phyloP scores from a whole-genome alignment of 352 stramenopile species.

The Globisporangium okanoganense region DNA sequence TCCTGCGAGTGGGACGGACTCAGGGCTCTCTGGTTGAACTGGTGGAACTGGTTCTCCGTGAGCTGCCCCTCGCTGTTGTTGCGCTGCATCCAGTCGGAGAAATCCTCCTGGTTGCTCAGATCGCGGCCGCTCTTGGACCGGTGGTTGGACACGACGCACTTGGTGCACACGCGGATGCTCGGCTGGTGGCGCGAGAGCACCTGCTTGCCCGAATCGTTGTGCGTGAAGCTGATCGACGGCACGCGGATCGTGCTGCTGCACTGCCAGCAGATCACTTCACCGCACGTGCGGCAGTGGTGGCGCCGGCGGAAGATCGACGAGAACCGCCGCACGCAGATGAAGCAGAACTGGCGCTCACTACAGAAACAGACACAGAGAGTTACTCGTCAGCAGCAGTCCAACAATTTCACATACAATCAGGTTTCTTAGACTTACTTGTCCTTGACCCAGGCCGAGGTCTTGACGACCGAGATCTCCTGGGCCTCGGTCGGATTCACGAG shows the following conservation, averaged over 20 bases:
- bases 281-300: slow-evolving; percentile 87
- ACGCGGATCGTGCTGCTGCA: slow-evolving; percentile 84
- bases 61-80: slow-evolving; percentile 29
- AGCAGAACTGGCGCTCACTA: slow-evolving; percentile 75
- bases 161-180: slow-evolving; percentile 82
- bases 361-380: slow-evolving; percentile 15
- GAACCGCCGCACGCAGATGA: slow-evolving; percentile 79
- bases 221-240: slow-evolving; percentile 80
- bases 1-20: slow-evolving; percentile 73
- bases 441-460: slow-evolving; percentile 80
- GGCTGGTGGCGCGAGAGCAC: slow-evolving; percentile 74
- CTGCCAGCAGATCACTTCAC: slow-evolving; percentile 86
- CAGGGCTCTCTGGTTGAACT: slow-evolving; percentile 30
- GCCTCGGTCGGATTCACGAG: slow-evolving; percentile 75
- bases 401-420: not conserved
- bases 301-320: slow-evolving; percentile 79
- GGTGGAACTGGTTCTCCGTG: slow-evolving; percentile 26
- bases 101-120: slow-evolving; percentile 75
- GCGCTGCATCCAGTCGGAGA: slow-evolving; percentile 76
- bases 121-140: slow-evolving; percentile 68
- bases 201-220: slow-evolving; percentile 78
- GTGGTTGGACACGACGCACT: slow-evolving; percentile 78
- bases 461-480: slow-evolving; percentile 78
- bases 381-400: not conserved
- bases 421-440: slow-evolving; percentile 51